These are phyloP conservation scores for Chytriomyces confervae DNA, from an alignment of 192 early-diverging fungal genomes.

Conservation along the genomic window DNA sequence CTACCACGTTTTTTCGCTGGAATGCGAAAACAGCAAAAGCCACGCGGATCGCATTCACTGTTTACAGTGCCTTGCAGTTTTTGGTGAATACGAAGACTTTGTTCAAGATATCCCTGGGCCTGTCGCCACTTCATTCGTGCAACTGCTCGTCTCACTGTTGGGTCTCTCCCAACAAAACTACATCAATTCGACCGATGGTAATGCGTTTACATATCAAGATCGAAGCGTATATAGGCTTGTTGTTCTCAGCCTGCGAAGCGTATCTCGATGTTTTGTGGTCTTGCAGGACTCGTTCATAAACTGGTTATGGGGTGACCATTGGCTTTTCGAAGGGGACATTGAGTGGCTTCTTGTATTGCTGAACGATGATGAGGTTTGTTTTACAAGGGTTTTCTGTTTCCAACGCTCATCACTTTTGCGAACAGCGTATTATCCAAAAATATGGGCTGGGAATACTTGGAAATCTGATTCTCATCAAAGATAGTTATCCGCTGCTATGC, in stretches of 20 bases:
- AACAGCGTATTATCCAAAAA: conserved; percentile 37
- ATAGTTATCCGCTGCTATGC: conserved; percentile 35
- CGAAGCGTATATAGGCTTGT: conserved; percentile 43
- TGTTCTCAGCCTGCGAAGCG: conserved; percentile 35
- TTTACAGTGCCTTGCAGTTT: conserved; percentile 29
- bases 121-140: conserved; percentile 18
- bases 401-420: not conserved
- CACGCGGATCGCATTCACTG: conserved; percentile 32
- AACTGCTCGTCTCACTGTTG: conserved; percentile 40
- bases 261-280: conserved; percentile 34
- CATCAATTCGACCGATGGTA: conserved; percentile 31
- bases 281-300: conserved; percentile 7
- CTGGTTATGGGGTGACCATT: conserved; percentile 48
- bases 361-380: conserved; percentile 43
- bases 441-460: conserved; percentile 48
- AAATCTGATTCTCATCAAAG: conserved; percentile 43
- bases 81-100: conserved; percentile 30
- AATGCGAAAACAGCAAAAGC: conserved; percentile 15
- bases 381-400: not conserved
- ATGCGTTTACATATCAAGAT: conserved; percentile 40
- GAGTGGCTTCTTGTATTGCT: conserved; percentile 46
- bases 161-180: conserved; percentile 41
- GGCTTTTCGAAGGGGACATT: conserved; percentile 47
- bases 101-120: conserved; percentile 4
- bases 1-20: conserved; percentile 29